Conservation (phyloP, 1,139 yeast genomes). For the Pichia sp. region DNA sequence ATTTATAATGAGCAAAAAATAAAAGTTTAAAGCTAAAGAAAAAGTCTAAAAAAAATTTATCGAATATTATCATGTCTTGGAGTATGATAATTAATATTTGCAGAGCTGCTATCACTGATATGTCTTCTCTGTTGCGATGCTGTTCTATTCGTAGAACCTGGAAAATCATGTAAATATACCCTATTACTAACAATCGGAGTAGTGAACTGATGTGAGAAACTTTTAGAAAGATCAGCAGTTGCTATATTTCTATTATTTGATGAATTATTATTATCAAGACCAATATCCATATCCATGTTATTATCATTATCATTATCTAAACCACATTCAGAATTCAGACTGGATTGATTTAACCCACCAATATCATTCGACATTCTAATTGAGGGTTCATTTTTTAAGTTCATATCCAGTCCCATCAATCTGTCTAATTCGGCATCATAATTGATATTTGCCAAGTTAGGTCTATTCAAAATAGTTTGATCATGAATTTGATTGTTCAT, state of each 20-base stretch:
- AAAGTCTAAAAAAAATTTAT: slow-evolving; percentile 9
- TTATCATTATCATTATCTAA: not conserved
- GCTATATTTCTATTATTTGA: slow-evolving; percentile 3
- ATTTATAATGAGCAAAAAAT: not conserved
- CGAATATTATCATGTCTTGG: slow-evolving; percentile 23
- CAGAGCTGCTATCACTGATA: slow-evolving; percentile 7
- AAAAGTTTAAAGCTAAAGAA: not conserved
- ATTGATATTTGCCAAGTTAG: slow-evolving; percentile 9
- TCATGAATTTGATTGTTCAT: slow-evolving; percentile 18
- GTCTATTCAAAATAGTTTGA: slow-evolving; percentile 21
- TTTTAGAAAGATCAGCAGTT: slow-evolving; percentile 10
- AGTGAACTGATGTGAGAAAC: slow-evolving; percentile 15
- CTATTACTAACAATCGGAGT: slow-evolving; percentile 25
- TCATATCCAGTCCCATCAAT: not conserved
- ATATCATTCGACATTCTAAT: not conserved
- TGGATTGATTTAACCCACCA: not conserved
- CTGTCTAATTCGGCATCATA: slow-evolving; percentile 1
- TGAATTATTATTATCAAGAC: slow-evolving; percentile 1
- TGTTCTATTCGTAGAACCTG: slow-evolving; percentile 6
- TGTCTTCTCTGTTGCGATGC: slow-evolving; percentile 16
- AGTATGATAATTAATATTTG: slow-evolving; percentile 15
- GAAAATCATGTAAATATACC: slow-evolving; percentile 15
- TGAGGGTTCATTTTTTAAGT: no score
- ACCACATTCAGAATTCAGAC: not conserved
- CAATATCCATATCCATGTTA: slow-evolving; percentile 2